Conservation (phyloP, 2,329 filamentous ascomycete genomes). For the Alternaria hordeiaustralica region DNA sequence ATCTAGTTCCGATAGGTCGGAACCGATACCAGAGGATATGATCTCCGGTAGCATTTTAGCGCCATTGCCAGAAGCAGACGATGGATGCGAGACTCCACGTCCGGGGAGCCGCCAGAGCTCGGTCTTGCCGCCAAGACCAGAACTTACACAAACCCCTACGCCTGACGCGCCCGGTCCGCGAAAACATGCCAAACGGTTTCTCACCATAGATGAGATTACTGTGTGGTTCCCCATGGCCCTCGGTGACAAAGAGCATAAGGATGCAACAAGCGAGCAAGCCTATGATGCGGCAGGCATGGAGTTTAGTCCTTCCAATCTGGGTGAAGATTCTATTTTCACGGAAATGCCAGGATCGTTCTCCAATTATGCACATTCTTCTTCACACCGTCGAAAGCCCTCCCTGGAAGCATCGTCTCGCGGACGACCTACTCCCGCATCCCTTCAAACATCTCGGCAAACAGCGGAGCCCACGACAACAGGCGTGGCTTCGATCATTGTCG, state of each 20-base stretch:
- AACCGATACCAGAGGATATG: conserved; percentile 38
- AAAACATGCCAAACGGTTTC: conserved; percentile 40
- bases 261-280: conserved; percentile 9
- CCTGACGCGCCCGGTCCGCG: not conserved
- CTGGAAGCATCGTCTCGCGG: conserved; percentile 29
- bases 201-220: conserved; percentile 47
- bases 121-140: conserved; percentile 19
- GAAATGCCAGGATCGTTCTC: conserved; percentile 58
- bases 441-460: conserved; percentile 3
- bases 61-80: conserved; percentile 37
- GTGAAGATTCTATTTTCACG: conserved; percentile 47
- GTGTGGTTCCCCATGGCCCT: conserved; percentile 48
- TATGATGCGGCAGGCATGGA: conserved; percentile 23
- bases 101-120: conserved; percentile 40
- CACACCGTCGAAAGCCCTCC: conserved; percentile 35
- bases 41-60: conserved; percentile 40
- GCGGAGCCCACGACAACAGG: conserved; percentile 13
- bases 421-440: conserved; percentile 16
- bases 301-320: conserved; percentile 39
- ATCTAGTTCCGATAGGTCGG: conserved; percentile 35
- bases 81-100: conserved; percentile 50
- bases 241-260: conserved; percentile 12
- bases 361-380: conserved; percentile 53
- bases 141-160: conserved; percentile 4
- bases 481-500: conserved; percentile 32